phyloP scores from a whole-genome alignment of 1,284 basidiomycete species.

The Cystobasidiaceae sp. region DNA sequence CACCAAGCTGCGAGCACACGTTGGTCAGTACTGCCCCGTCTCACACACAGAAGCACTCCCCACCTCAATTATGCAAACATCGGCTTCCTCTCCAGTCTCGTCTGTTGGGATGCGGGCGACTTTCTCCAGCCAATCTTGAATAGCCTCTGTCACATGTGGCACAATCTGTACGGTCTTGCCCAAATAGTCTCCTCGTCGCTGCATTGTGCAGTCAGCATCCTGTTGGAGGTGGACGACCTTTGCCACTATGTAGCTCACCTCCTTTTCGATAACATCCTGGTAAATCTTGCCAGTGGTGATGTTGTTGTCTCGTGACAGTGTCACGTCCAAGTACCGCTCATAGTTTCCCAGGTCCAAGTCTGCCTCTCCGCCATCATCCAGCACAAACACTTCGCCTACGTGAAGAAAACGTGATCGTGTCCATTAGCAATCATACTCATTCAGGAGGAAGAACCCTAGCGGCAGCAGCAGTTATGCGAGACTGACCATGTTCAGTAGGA shows the following conservation, averaged over 20 bases:
- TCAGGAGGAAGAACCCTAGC: not conserved
- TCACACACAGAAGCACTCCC: slow-evolving; percentile 44
- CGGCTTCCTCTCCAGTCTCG: slow-evolving; percentile 85
- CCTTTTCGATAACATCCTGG: slow-evolving; percentile 91
- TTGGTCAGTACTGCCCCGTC: slow-evolving; percentile 12
- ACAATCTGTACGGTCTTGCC: slow-evolving; percentile 98
- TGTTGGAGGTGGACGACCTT: not conserved
- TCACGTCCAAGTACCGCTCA: slow-evolving; percentile 94
- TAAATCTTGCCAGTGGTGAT: slow-evolving; percentile 99
- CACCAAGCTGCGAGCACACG: slow-evolving; percentile 65
- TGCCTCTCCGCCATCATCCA: slow-evolving; percentile 98
- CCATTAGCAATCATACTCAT: too few species aligned
- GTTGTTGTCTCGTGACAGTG: slow-evolving; percentile 90
- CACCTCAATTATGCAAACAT: slow-evolving; percentile 95
- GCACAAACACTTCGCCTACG: slow-evolving; percentile 90
- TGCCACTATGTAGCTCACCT: slow-evolving; percentile 56
- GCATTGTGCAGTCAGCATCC: slow-evolving; percentile 10
- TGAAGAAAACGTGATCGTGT: not conserved
- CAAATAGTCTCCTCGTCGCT: slow-evolving; percentile 93
- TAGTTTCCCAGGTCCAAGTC: slow-evolving; percentile 98
- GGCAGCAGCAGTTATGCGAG: not conserved
- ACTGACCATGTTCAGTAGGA: slow-evolving; percentile 91
- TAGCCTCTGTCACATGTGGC: slow-evolving; percentile 91
- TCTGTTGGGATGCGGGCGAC: slow-evolving; percentile 92
- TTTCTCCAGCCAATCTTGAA: slow-evolving; percentile 97